Conservation (phyloP, 208 protist species). For the Trypanosoma avium region DNA sequence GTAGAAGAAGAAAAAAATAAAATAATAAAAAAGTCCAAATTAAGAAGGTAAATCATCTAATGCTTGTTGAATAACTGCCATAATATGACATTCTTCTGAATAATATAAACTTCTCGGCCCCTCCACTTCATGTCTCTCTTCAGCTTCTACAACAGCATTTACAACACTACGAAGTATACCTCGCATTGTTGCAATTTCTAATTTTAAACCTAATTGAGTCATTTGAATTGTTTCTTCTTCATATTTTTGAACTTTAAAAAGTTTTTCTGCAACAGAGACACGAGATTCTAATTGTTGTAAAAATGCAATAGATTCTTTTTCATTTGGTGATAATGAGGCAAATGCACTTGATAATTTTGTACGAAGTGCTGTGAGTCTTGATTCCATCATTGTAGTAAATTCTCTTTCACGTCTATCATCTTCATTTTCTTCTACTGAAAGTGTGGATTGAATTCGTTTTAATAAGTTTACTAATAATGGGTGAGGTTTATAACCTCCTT, state of each 20-base stretch:
- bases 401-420: constrained; percentile 19
- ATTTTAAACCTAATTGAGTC: constrained; percentile 42
- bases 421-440: constrained; percentile 17
- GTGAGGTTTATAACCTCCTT: constrained; percentile 11
- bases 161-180: constrained; percentile 32
- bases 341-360: constrained; percentile 23
- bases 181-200: constrained; percentile 58
- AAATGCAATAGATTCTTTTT: constrained; percentile 38
- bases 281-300: constrained; percentile 44
- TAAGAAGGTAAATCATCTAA: constrained; percentile 28
- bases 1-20: constrained; percentile 5
- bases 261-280: constrained; percentile 37
- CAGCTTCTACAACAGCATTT: constrained; percentile 24
- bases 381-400: constrained; percentile 27
- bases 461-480: constrained; percentile 12
- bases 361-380: constrained; percentile 16
- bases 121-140: constrained; percentile 24
- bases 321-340: constrained; percentile 13
- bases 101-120: constrained; percentile 22
- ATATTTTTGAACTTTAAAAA: constrained; percentile 54
- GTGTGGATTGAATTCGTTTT: constrained; percentile 9
- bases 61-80: constrained; percentile 27
- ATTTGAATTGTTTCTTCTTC: constrained; percentile 75
- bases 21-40: constrained; percentile 9
- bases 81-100: constrained; percentile 27